These are phyloP conservation scores for Linnemannia exigua DNA, from an alignment of 192 early-diverging fungal genomes.

Conservation along the genomic window DNA sequence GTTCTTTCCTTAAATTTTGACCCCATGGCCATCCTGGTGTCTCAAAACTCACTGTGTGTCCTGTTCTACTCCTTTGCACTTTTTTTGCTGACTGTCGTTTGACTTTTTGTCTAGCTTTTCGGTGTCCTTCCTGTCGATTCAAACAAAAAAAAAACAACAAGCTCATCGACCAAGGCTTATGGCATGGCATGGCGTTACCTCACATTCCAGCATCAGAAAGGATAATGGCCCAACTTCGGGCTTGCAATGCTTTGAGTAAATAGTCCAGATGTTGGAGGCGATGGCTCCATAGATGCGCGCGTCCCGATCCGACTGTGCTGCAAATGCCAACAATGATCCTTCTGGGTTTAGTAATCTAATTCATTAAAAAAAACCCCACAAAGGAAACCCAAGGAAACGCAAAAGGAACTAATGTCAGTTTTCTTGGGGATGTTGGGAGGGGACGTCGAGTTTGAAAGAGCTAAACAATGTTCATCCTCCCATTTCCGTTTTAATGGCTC, in stretches of 20 bases:
- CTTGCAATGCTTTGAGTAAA: slow-evolving; percentile 62
- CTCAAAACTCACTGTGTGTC: no score
- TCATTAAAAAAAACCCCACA: neutral
- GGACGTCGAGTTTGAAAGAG: no score
- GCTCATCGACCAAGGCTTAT: no score
- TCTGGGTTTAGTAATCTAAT: slow-evolving; percentile 68
- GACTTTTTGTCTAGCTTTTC: no score
- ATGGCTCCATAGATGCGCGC: slow-evolving; percentile 71
- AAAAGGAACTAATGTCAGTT: neutral
- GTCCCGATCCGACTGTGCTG: slow-evolving; percentile 66
- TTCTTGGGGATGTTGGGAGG: neutral
- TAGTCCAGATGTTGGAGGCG: slow-evolving; percentile 72
- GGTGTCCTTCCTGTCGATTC: no score
- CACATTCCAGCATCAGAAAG: slow-evolving; percentile 64
- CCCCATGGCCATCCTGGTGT: no score
- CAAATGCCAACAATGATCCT: slow-evolving; percentile 69
- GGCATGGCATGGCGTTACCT: slow-evolving; percentile 55
- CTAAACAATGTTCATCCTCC: no score
- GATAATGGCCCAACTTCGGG: slow-evolving; percentile 46
- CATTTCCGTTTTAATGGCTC: no score
- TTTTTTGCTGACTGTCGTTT: no score
- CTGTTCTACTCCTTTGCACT: no score
- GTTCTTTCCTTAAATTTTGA: no score
- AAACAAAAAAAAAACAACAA: no score
- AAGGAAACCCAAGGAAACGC: neutral